Base-by-base conservation (phyloP, 371 early-diverging fungal genomes). In the Thermomucor indicae-seudaticae region DNA sequence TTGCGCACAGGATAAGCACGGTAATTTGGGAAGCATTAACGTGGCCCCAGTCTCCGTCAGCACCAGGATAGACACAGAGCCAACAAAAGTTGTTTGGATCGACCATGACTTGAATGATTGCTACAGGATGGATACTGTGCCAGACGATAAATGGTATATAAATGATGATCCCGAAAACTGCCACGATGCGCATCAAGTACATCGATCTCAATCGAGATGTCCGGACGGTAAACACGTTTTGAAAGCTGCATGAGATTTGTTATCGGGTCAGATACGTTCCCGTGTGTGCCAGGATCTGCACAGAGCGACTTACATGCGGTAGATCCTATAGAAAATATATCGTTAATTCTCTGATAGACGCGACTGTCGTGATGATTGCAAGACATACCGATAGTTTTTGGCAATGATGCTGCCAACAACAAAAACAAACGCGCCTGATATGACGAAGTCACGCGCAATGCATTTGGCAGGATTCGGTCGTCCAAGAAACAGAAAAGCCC, bases 401-500 rank as follows among this genome's bases (percentile, higher is more conserved):
- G 74, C 74, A 58, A 73, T 67, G 11, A 73, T 61, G 39, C 70
- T 70, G 6, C 65, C 65, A 24, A 70, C 57, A 4, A 70, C 70
- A 0, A 73, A 41, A 1, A 50, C 39, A 53, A 70, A 66, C 0
- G 62, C 70, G 5, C 49, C 27, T 0, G 53, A 42, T 3, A 67
- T 37, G 17, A 51, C 30, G 6, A 73, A 43, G 37, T 62, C 53
- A 6, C 70, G 44, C 1, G 53, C 22, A 35, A 70, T 53, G 24
- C 74, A 73, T 30, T 38, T 67, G 2, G 55, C 59, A 2, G 45
- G 20, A 25, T 34, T 62, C 5, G 67, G 67, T 7, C 49, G 49
- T 23, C 48, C 58, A 1, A 67, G 8, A 25, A 52, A 65, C 16
- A 70, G 42, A 3, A 56, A 5, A 17, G 54, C 25, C 0, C 53